These are phyloP conservation scores for Fusarium sp. DNA, from an alignment of 2,329 filamentous ascomycete genomes.

Conservation along the genomic window DNA sequence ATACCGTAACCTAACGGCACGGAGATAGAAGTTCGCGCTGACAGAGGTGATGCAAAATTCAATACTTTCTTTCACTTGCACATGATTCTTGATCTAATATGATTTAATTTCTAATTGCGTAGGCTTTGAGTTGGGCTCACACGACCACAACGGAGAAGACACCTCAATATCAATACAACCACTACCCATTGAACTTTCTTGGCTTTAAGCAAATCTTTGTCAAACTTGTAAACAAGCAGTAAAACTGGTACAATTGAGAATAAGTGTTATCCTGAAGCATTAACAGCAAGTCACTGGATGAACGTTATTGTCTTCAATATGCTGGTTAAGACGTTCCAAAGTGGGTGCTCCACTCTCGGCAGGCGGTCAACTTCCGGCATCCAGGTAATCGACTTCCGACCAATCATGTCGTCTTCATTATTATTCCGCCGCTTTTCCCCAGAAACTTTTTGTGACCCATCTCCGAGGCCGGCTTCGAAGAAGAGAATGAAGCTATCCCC, in stretches of 20 bases:
- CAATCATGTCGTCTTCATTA: conserved; percentile 18
- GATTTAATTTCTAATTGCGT: not conserved
- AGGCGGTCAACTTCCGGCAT: conserved; percentile 24
- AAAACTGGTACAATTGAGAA: too few relatives aligned
- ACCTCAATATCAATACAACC: not conserved
- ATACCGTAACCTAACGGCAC: too few relatives aligned
- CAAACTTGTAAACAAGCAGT: too few relatives aligned
- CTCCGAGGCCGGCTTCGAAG: conserved; percentile 34
- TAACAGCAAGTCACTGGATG: too few relatives aligned
- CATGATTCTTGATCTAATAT: too few relatives aligned
- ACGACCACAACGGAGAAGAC: not conserved
- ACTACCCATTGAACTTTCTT: not conserved
- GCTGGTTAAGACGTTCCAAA: not conserved
- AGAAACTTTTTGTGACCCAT: conserved; percentile 35
- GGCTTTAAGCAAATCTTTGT: too few relatives aligned
- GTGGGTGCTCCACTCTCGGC: conserved; percentile 17
- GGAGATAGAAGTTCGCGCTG: too few relatives aligned
- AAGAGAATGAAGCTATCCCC: conserved; percentile 35
- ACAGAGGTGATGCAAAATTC: too few relatives aligned
- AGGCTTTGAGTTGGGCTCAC: not conserved
- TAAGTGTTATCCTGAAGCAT: too few relatives aligned
- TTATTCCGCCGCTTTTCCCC: conserved; percentile 25
- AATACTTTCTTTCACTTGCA: too few relatives aligned
- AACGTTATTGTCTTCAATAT: too few relatives aligned
- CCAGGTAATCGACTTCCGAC: conserved; percentile 14